Conservation (phyloP, 75 land plant genomes). For the Selaginella moellendorffii region DNA sequence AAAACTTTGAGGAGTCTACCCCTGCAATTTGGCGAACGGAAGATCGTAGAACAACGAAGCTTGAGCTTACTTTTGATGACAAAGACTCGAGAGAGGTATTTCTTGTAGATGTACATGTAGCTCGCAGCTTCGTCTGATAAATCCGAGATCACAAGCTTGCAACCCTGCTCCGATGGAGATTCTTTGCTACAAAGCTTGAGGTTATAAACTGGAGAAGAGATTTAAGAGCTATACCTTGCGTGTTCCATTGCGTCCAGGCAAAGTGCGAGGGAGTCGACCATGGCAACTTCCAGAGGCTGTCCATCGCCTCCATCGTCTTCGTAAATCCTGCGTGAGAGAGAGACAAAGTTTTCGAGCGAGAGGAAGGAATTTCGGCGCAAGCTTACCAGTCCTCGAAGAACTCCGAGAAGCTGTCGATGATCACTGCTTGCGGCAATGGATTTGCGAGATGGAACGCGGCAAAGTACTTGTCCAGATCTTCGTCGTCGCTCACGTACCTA, state of each 20-base stretch:
- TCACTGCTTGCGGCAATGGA: constrained; percentile 42
- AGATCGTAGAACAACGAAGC: too few relatives aligned
- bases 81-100: constrained; percentile 51
- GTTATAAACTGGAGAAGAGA: neutral
- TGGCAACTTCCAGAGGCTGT: constrained; percentile 56
- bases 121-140: constrained; percentile 63
- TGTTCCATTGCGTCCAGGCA: constrained; percentile 52
- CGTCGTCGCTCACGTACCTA: constrained; percentile 71
- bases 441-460: constrained; percentile 79
- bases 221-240: constrained; percentile 42
- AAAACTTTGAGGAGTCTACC: neutral
- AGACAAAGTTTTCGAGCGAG: neutral
- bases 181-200: constrained; percentile 19
- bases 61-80: constrained; percentile 37
- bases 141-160: constrained; percentile 61
- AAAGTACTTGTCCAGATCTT: constrained; percentile 65
- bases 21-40: too few relatives aligned
- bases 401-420: constrained; percentile 70
- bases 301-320: constrained; percentile 40
- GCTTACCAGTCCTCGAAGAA: constrained; percentile 57
- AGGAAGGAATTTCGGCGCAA: neutral
- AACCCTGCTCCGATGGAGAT: constrained; percentile 13
- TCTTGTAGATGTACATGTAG: constrained; percentile 60
- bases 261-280: constrained; percentile 54
- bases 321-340: constrained; percentile 52